Conservation (phyloP, 2,329 filamentous ascomycete species). For the Ceratocystis destructans region DNA sequence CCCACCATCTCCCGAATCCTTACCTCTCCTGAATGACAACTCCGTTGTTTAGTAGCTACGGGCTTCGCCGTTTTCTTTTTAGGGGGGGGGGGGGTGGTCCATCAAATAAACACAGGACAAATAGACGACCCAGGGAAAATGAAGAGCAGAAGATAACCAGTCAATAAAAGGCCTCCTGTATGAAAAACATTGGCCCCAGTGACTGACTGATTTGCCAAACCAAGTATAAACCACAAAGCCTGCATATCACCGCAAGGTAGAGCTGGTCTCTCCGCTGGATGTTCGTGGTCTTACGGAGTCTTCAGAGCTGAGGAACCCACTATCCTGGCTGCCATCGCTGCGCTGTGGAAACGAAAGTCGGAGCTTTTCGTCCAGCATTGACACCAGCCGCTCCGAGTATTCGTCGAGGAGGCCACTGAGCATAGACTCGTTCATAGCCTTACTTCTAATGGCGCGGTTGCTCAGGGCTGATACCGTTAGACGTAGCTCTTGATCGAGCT, state of each 20-base stretch:
- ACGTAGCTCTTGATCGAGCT: constrained; percentile 51
- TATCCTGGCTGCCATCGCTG: constrained; percentile 21
- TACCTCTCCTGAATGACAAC: neutral
- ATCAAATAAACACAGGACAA: neutral
- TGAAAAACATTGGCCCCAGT: neutral
- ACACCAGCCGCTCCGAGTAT: constrained; percentile 59
- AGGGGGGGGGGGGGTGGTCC: neutral
- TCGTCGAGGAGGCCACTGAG: constrained; percentile 56
- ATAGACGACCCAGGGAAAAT: constrained; percentile 1
- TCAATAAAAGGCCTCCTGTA: neutral
- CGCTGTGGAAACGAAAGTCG: constrained; percentile 31
- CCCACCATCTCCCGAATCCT: neutral
- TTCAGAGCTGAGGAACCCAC: constrained; percentile 12
- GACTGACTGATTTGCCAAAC: neutral
- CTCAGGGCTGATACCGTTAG: constrained; percentile 48
- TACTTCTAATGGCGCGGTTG: constrained; percentile 41
- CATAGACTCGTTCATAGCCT: constrained; percentile 43
- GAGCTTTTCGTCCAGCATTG: constrained; percentile 59
- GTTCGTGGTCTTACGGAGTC: constrained; percentile 26
- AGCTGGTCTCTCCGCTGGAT: constrained; percentile 27
- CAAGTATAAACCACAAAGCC: neutral
- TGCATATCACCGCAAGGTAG: constrained; percentile 19
- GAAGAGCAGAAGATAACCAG: neutral
- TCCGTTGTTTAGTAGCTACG: neutral
- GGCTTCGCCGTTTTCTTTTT: neutral